Evolutionary conservation across 768 basidiomycete species (phyloP), one percentile per base, ranked within the genome.

Genomic region (Tricholoma furcatifolium): DNA sequence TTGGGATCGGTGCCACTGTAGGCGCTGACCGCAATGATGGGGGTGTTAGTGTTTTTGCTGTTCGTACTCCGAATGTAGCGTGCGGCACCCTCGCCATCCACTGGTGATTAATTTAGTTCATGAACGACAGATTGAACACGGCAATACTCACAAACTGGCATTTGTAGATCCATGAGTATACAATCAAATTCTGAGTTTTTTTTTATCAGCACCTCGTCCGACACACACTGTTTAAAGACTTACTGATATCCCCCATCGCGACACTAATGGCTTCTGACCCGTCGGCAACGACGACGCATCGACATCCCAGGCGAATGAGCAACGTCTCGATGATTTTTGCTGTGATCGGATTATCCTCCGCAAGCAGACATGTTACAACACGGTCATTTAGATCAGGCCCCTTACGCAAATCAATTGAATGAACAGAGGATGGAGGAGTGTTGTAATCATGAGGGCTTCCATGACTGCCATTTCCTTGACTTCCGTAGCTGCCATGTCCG

Each of bases 291-390:
- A 98, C 91, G 9, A 98, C 88, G 67, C 92, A 93, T 15, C 95
- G 88, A 68, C 96, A 98, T 1, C 97, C 97, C 55, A 98, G 81
- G 32, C 95, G 86, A 55, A 92, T 89, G 43, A 99, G 81, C 41
- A 98, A 71, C 2, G 95, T 98, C 69, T 98, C 94, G 44, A 98
- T 87, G 44, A 99, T 98, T 75, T 98, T 98, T 30, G 91, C 91
- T 0, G 94, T 96, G 58, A 98, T 98, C 1, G 97, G 97, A 63
- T 99, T 98, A 62, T 98, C 94, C 68, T 98, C 97, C 1, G 96
- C 97, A 32, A 99, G 79, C 23, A 99, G 69, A 63, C 93, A 94
- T 36, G 94, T 97, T 49, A 98, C 87, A n/a, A 88, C 86, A 36
- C 92, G 84, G 65, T 95, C 93, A 52, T 69, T 80, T n/a, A 81